Conservation (phyloP, 1,139 yeast species). For the Entelexis sorbosivorans region DNA sequence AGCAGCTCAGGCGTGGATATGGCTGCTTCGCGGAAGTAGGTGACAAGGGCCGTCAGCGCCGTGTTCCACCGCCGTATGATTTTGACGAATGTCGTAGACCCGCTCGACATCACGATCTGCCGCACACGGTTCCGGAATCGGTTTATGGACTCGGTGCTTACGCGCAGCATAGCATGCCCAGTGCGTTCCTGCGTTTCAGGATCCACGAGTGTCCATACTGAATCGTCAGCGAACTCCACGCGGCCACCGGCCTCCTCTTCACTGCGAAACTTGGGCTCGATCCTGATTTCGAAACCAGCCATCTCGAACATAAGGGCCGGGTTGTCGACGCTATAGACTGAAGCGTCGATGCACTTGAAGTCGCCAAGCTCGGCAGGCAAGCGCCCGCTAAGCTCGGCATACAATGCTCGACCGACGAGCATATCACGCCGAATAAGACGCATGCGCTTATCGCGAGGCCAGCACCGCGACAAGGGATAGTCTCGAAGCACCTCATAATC, state of each 20-base stretch:
- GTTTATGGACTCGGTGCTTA: slow-evolving; percentile 67
- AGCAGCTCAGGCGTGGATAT: slow-evolving; percentile 69
- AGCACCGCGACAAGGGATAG: slow-evolving; percentile 78
- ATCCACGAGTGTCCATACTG: slow-evolving; percentile 82
- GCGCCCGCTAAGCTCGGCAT: slow-evolving; percentile 79
- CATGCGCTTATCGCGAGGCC: slow-evolving; percentile 95
- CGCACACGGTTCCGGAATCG: slow-evolving; percentile 74
- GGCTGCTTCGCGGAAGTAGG: slow-evolving; percentile 89
- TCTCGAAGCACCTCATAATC: slow-evolving; percentile 44
- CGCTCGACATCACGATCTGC: slow-evolving; percentile 89
- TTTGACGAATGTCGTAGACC: slow-evolving; percentile 89
- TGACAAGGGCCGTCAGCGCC: slow-evolving; percentile 70
- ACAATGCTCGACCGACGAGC: slow-evolving; percentile 79
- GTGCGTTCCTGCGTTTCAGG: slow-evolving; percentile 70
- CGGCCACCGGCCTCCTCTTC: slow-evolving; percentile 34
- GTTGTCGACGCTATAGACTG: slow-evolving; percentile 80
- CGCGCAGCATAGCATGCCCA: slow-evolving; percentile 79
- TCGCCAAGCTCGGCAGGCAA: slow-evolving; percentile 48
- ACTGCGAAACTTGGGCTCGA: slow-evolving; percentile 59
- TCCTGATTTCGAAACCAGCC: slow-evolving; percentile 92
- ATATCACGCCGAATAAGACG: slow-evolving; percentile 84
- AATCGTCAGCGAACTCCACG: slow-evolving; percentile 43
- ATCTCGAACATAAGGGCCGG: slow-evolving; percentile 78
- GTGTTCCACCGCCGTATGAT: slow-evolving; percentile 96
- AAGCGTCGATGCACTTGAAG: slow-evolving; percentile 35